A percentile compares a stretch with the other conserved stretches of the same genome.
Conservation (phyloP, 2,329 filamentous ascomycete species). For the Nigrospora oryzae region DNA sequence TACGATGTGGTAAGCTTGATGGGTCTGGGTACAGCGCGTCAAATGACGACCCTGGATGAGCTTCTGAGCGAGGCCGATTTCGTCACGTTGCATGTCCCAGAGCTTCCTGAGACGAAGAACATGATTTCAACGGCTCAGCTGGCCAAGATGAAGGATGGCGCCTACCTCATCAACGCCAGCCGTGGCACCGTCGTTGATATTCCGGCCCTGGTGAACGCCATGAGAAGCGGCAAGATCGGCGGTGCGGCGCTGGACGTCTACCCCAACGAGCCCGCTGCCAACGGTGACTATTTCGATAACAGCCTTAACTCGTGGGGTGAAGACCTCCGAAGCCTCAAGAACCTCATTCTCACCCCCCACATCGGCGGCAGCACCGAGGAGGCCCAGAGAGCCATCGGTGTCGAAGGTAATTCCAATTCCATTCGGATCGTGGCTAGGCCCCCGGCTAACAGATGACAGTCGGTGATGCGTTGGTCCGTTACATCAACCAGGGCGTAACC, state of each 20-base stretch:
- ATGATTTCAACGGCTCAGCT: constrained; percentile 79
- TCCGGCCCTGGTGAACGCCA: constrained; percentile 78
- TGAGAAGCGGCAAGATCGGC: constrained; percentile 77
- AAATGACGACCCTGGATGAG: constrained; percentile 68
- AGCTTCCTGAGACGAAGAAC: constrained; percentile 84
- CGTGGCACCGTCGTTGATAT: constrained; percentile 93
- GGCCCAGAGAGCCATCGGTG: constrained; percentile 89
- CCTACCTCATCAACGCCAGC: constrained; percentile 94
- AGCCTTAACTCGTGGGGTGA: constrained; percentile 76
- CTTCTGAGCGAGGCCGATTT: constrained; percentile 81
- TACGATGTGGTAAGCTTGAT: constrained; percentile 93
- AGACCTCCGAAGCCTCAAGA: constrained; percentile 77
- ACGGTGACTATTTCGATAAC: constrained; percentile 90
- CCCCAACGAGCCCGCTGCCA: constrained; percentile 85
- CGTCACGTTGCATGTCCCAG: constrained; percentile 89
- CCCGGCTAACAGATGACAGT: constrained; percentile 39
- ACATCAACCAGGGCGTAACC: constrained; percentile 92
- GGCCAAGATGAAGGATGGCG: constrained; percentile 81
- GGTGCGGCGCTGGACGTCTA: constrained; percentile 96
- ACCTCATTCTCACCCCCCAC: constrained; percentile 91
- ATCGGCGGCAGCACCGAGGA: constrained; percentile 98
- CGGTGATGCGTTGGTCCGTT: constrained; percentile 75
- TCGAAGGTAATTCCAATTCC: constrained; percentile 51
- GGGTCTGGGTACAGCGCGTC: constrained; percentile 80
- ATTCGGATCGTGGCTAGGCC: not conserved